phyloP scores from a whole-genome alignment of 139 green algal genomes.

The Auxenochlorella protothecoides region DNA sequence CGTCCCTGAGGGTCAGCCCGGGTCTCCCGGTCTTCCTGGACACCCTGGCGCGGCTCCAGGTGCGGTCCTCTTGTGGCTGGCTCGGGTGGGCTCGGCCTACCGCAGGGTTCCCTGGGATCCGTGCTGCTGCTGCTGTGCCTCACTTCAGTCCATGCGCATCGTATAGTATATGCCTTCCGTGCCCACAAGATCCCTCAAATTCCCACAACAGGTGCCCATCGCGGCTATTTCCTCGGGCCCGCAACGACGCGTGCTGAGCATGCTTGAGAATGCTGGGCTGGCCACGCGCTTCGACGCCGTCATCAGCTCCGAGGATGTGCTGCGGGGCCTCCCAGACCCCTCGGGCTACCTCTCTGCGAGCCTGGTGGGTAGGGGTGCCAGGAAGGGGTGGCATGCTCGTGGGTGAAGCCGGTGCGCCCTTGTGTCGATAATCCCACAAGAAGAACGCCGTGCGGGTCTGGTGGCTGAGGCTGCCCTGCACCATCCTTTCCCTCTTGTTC shows the following conservation, averaged over 20 bases:
- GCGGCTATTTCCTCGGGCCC: slow-evolving; percentile 59
- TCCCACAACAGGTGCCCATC: slow-evolving; percentile 32
- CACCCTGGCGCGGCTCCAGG: slow-evolving; percentile 30
- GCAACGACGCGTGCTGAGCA: slow-evolving; percentile 30
- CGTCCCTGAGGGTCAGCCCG: slow-evolving; percentile 27
- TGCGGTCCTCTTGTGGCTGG: not conserved
- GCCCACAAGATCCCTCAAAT: no score
- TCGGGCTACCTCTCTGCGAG: slow-evolving; percentile 67
- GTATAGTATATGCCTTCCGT: not conserved
- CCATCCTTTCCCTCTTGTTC: no score
- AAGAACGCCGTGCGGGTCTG: no score
- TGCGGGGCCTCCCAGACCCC: slow-evolving; percentile 55
- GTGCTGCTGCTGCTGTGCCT: not conserved
- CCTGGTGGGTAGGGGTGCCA: slow-evolving; percentile 2
- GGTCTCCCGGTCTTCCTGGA: slow-evolving; percentile 59
- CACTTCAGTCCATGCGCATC: not conserved
- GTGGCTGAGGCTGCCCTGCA: no score
- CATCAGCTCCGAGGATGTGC: slow-evolving; percentile 69
- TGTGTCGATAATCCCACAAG: no score
- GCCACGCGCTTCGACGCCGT: slow-evolving; percentile 54
- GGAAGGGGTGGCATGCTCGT: not conserved
- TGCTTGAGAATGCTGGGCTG: slow-evolving; percentile 44
- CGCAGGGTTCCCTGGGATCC: not conserved
- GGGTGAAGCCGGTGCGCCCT: no score
- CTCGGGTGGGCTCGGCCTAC: not conserved